phyloP scores from a whole-genome alignment of 1,284 basidiomycete species.

The Tylopilus sp. region DNA sequence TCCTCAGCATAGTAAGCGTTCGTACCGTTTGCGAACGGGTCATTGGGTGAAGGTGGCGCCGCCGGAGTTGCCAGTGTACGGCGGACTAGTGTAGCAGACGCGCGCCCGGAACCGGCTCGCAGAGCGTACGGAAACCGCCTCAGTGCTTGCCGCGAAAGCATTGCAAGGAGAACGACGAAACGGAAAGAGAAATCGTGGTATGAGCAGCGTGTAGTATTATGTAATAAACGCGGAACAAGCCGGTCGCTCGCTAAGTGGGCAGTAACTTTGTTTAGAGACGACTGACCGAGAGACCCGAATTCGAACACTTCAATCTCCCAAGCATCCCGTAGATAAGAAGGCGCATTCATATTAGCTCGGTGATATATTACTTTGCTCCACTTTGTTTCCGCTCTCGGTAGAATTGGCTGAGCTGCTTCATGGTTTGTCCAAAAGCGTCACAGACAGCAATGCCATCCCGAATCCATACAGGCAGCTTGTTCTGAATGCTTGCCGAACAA shows the following conservation, averaged over 20 bases:
- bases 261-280: background rate
- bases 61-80: constrained; percentile 51
- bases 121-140: constrained; percentile 33
- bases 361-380: constrained; percentile 4
- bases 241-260: background rate
- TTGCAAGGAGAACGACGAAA: constrained; percentile 10
- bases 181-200: background rate
- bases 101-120: constrained; percentile 17
- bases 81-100: constrained; percentile 6
- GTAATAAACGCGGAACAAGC: constrained; percentile 21
- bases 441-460: constrained; percentile 61
- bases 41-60: constrained; percentile 63
- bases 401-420: constrained; percentile 71
- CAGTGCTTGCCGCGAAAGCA: constrained; percentile 33
- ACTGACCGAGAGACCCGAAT: constrained; percentile 1
- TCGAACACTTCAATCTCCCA: constrained; percentile 3
- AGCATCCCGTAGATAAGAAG: background rate
- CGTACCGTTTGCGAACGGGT: constrained; percentile 85
- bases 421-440: constrained; percentile 71
- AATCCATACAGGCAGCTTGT: constrained; percentile 89
- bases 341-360: background rate
- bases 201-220: constrained; percentile 13
- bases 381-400: constrained; percentile 50
- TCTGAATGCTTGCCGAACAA: constrained; percentile 59
- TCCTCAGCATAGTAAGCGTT: constrained; percentile 96